Evolutionary conservation across 2,329 filamentous ascomycete genomes (phyloP).

Genomic region (Neofusicoccum umdonicola): DNA sequence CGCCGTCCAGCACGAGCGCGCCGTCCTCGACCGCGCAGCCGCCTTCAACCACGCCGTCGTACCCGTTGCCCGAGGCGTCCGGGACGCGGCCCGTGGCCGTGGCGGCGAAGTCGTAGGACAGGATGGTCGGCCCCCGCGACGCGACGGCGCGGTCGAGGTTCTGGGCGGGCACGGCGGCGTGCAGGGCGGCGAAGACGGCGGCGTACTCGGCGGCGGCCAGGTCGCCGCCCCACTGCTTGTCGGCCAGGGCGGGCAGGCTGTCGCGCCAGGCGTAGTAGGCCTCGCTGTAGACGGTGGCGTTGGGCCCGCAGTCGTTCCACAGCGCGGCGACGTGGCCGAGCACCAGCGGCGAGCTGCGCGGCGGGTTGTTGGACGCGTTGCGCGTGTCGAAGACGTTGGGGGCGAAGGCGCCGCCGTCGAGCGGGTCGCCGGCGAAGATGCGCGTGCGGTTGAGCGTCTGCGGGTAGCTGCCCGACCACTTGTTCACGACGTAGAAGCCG

Average conservation of each 20-base stretch:
- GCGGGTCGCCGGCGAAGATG: constrained; percentile 43
- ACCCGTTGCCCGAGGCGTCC: constrained; percentile 42
- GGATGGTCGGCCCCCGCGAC: constrained; percentile 26
- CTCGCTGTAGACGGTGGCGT: constrained; percentile 49
- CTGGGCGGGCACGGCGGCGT: constrained; percentile 43
- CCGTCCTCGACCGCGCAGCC: background rate
- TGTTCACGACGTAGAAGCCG: constrained; percentile 53
- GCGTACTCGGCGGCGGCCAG: constrained; percentile 23
- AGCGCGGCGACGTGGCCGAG: constrained; percentile 39
- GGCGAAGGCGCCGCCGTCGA: constrained; percentile 43
- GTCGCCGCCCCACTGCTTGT: constrained; percentile 43
- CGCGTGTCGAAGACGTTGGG: constrained; percentile 52
- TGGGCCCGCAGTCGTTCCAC: constrained; percentile 51
- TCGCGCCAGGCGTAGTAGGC: constrained; percentile 49
- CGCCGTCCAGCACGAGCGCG: constrained; percentile 25
- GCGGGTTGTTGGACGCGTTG: constrained; percentile 50
- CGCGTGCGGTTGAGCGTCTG: constrained; percentile 48
- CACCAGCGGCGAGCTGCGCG: constrained; percentile 39
- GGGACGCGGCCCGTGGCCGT: constrained; percentile 20
- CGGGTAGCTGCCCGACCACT: constrained; percentile 46
- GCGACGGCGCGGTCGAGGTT: constrained; percentile 41
- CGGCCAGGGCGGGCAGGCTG: constrained; percentile 45
- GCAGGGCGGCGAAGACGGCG: constrained; percentile 22
- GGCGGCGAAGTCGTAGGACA: constrained; percentile 35
- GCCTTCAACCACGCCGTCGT: constrained; percentile 35